A percentile compares a stretch with the other conserved stretches of the same genome.
These are phyloP conservation scores for Uronychia binucleata DNA, from an alignment of 73 alveolate genomes.

Conservation along the genomic window DNA sequence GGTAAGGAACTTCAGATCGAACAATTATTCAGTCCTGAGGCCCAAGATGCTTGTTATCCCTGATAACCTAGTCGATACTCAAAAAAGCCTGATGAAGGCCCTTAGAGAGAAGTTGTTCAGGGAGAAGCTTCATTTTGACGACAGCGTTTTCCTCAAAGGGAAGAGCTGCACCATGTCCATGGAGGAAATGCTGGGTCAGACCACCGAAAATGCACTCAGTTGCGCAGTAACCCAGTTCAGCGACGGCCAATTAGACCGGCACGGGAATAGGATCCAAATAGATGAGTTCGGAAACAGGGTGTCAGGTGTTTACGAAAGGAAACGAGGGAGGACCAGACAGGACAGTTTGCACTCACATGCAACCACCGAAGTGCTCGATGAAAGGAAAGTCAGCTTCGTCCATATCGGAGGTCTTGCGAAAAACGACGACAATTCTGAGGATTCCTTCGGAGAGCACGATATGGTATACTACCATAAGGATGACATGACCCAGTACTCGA, in stretches of 20 bases:
- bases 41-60: background rate
- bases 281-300: background rate
- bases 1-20: background rate
- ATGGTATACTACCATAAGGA: constrained; percentile 55
- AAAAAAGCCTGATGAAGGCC: background rate
- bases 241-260: background rate
- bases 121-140: background rate
- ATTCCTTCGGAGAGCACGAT: constrained; percentile 41
- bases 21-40: background rate
- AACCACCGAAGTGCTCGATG: constrained; percentile 35
- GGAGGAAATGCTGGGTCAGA: background rate
- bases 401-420: constrained; percentile 40
- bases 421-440: constrained; percentile 31
- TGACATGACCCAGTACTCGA: constrained; percentile 45
- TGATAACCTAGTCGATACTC: background rate
- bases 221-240: background rate
- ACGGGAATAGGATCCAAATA: background rate
- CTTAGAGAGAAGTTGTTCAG: background rate
- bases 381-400: constrained; percentile 39
- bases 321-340: background rate
- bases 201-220: background rate
- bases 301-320: background rate
- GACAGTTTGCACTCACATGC: constrained; percentile 26
- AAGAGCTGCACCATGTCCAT: background rate
- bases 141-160: background rate